Conservation (phyloP, 768 basidiomycete species). For the Lentinula guzmanii region DNA sequence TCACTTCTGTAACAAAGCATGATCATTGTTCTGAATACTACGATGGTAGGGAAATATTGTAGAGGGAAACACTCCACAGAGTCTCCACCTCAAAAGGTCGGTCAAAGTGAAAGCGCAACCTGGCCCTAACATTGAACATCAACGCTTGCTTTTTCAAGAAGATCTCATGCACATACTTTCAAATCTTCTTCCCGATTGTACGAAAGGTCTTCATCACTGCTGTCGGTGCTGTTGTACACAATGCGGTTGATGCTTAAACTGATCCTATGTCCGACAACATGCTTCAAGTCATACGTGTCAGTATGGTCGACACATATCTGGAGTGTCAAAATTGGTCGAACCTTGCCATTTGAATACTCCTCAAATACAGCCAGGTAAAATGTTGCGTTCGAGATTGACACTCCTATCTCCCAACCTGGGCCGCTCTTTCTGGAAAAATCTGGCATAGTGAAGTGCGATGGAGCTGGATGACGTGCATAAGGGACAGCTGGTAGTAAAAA, state of each 20-base stretch:
- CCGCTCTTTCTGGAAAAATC: conserved; percentile 23
- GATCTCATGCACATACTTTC: neutral
- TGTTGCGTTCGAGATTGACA: conserved; percentile 16
- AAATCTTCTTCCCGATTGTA: neutral
- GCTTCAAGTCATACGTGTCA: neutral
- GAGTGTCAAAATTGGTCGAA: too few relatives aligned
- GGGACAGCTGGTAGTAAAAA: conserved; percentile 19
- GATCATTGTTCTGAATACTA: too few relatives aligned
- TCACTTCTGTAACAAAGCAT: too few relatives aligned
- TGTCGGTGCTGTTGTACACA: neutral
- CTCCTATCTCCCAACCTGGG: conserved; percentile 22
- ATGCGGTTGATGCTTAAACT: neutral
- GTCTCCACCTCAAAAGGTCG: too few relatives aligned
- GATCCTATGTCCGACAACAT: neutral
- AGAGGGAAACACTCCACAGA: too few relatives aligned
- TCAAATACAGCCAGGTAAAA: conserved; percentile 25
- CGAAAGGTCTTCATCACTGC: neutral
- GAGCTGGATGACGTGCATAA: conserved; percentile 22
- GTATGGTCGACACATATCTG: neutral
- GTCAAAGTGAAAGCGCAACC: neutral
- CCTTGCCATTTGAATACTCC: conserved; percentile 16
- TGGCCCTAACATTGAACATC: neutral
- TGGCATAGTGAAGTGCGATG: conserved; percentile 27
- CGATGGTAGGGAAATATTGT: too few relatives aligned
- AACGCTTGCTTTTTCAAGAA: too few relatives aligned